Evolutionary conservation across 208 protist species (phyloP), one percentile per base, ranked within the genome.

Genomic region (Angomonas deanei): DNA sequence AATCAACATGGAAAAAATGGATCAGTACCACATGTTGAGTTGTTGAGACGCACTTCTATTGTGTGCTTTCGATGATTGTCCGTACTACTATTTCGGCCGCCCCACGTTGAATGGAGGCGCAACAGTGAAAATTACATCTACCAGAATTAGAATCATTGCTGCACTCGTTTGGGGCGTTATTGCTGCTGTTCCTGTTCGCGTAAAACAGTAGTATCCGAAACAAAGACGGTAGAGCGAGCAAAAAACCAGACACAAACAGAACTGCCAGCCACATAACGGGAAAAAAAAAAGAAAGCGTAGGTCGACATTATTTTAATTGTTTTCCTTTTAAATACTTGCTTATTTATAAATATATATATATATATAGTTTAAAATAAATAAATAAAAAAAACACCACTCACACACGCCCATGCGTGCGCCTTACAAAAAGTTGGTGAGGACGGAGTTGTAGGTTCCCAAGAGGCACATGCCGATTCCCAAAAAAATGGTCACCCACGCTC

Each of bases 391-490:
- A 57, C 54, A 5, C 19, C 56, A 24, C 28, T 27, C 34, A 1
- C 27, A 3, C 10, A 30, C 1, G 4, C 6, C 27, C 17, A 24
- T 58, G 68, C 13, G n/a, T n/a, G n/a, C 42, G 23, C 23, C 42
- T 50, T 26, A 39, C 42, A 80, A 64, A 47, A 87, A 84, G 68
- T 77, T 85, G 6, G 52, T 72, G n/a, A 50, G 33, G 19, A 92
- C 39, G 8, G 74, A 73, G 55, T 66, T 83, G 58, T 71, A 77
- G 4, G 80, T 82, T 28, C 82, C 86, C 38, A 84, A 49, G 13
- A 68, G n/a, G 60, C 80, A 85, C 68, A 84, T 71, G 27, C 69
- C 11, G 0, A 73, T 33, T n/a, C 82, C 86, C 10, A 85, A 61
- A 0, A 82, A 3, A 24, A 85, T 53, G 32, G 80, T 74, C 33